Percentiles rank a stretch among this genome's conserved stretches.
Evolutionary conservation across 306 rosid genomes (phyloP).

Genomic region (Vigna reflexopilosa): DNA sequence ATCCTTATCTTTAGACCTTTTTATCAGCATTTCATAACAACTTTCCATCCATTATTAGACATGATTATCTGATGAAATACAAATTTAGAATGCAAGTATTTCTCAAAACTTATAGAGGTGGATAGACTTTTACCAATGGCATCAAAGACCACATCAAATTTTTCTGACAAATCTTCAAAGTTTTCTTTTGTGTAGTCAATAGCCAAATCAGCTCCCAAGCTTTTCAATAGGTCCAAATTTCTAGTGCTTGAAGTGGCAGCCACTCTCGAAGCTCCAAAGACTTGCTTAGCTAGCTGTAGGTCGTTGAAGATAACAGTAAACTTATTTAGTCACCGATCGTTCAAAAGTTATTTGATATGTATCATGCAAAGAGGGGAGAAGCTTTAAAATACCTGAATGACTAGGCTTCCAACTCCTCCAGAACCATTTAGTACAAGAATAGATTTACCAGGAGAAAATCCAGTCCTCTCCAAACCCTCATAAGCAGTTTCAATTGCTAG

Average conservation of each 20-base stretch:
- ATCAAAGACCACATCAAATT: conserved; percentile 87
- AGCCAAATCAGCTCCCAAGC: conserved; percentile 87
- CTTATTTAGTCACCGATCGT: too few species aligned
- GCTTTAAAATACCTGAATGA: conserved; percentile 68
- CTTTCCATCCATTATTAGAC: background rate
- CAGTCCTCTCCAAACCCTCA: conserved; percentile 84
- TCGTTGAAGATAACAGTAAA: background rate
- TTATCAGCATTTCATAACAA: background rate
- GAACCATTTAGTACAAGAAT: conserved; percentile 90
- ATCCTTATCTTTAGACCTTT: background rate
- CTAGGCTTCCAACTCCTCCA: conserved; percentile 96
- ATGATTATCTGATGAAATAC: background rate
- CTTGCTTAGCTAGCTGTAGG: conserved; percentile 85
- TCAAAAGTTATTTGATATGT: background rate
- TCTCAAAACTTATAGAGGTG: background rate
- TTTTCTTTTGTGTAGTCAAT: conserved; percentile 91
- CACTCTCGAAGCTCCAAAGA: conserved; percentile 89
- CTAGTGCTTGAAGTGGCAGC: conserved; percentile 92
- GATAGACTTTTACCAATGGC: conserved; percentile 71
- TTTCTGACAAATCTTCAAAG: conserved; percentile 82
- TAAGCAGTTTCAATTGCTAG: conserved; percentile 92
- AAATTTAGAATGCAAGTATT: conserved; percentile 11
- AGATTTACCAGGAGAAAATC: conserved; percentile 86
- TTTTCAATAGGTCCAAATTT: conserved; percentile 78
- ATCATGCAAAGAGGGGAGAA: background rate